Evolutionary conservation across 371 early-diverging fungal genomes (phyloP).

Genomic region (Parasitella parasitica): DNA sequence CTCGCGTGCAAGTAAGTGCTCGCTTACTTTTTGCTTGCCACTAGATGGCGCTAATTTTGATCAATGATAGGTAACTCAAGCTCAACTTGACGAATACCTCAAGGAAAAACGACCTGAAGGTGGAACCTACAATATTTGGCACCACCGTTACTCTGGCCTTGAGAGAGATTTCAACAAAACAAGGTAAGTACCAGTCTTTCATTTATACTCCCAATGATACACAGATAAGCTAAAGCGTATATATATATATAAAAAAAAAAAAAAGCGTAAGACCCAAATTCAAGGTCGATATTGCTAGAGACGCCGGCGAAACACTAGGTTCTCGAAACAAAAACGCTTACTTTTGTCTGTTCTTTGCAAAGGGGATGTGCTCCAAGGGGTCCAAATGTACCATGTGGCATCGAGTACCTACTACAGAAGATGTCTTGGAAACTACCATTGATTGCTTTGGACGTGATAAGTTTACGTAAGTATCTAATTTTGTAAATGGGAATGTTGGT

Average conservation of each 20-base stretch:
- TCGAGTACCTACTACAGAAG: constrained; percentile 68
- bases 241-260: too few relatives aligned
- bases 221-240: too few relatives aligned
- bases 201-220: too few relatives aligned
- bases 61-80: constrained; percentile 41
- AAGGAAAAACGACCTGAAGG: constrained; percentile 48
- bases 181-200: too few relatives aligned
- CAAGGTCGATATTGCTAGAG: constrained; percentile 65
- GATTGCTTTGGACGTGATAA: constrained; percentile 87
- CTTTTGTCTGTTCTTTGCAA: constrained; percentile 84
- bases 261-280: constrained; percentile 60
- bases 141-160: constrained; percentile 65
- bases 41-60: too few relatives aligned
- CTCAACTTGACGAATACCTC: constrained; percentile 42
- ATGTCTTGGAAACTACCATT: constrained; percentile 63
- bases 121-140: constrained; percentile 80
- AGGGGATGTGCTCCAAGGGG: constrained; percentile 81
- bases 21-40: too few relatives aligned
- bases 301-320: constrained; percentile 77
- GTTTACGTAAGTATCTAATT: constrained; percentile 36
- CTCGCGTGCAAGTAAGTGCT: constrained; percentile 28
- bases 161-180: constrained; percentile 46
- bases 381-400: constrained; percentile 75
- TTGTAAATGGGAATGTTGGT: too few relatives aligned
- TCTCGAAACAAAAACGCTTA: constrained; percentile 58